phyloP scores from a whole-genome alignment of 257 asterid species.

The Vinca minor region DNA sequence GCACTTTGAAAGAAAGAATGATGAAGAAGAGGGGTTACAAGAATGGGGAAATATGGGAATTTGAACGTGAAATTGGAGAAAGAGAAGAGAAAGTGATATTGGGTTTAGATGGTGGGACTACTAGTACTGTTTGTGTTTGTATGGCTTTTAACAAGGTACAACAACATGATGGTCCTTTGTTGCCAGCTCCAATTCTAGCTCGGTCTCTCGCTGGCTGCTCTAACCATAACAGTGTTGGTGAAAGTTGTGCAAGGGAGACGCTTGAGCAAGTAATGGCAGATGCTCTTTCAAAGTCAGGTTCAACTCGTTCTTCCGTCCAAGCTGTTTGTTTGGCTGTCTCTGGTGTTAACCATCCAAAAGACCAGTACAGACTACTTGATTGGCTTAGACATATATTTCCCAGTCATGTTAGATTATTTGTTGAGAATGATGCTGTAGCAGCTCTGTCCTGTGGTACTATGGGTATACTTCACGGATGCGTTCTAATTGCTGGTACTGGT shows the following conservation, averaged over 20 bases:
- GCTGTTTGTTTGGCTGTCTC: conserved; percentile 68
- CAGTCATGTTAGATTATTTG: conserved; percentile 49
- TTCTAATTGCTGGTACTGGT: too few relatives aligned
- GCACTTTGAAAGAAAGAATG: too few relatives aligned
- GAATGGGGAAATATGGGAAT: conserved; percentile 22
- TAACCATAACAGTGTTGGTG: conserved; percentile 73
- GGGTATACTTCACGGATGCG: conserved; percentile 77
- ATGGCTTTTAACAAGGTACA: conserved; percentile 41
- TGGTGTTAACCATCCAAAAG: conserved; percentile 65
- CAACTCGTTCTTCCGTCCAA: conserved; percentile 53
- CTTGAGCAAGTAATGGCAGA: conserved; percentile 64
- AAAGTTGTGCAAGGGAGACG: conserved; percentile 54
- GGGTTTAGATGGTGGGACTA: too few relatives aligned
- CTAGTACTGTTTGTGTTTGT: conserved; percentile 57
- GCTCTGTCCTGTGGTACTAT: conserved; percentile 77
- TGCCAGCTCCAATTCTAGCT: conserved; percentile 51
- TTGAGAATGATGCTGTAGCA: conserved; percentile 71
- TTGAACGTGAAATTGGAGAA: too few relatives aligned
- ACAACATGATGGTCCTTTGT: conserved; percentile 19
- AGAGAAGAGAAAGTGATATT: too few relatives aligned
- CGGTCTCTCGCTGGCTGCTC: conserved; percentile 65
- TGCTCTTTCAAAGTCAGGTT: too few relatives aligned
- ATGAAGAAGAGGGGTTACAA: conserved; percentile 18
- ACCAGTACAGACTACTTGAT: conserved; percentile 45
- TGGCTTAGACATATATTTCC: conserved; percentile 70